Conservation (phyloP, 306 rosid genomes). For the Acmispon strigosus region DNA sequence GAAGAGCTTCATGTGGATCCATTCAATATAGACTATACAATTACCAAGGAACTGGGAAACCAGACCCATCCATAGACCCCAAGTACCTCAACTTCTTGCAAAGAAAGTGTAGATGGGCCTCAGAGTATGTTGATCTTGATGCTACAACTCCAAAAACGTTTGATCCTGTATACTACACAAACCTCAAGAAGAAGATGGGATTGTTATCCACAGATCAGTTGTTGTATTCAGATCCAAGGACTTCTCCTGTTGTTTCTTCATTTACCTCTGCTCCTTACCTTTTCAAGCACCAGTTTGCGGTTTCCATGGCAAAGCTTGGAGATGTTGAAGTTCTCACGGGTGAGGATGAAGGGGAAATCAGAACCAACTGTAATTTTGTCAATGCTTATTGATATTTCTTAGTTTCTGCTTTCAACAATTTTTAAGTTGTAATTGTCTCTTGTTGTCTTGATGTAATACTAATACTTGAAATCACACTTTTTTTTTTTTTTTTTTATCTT, state of each 20-base stretch:
- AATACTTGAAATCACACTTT: background rate
- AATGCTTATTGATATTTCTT: constrained; percentile 32
- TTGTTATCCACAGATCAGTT: constrained; percentile 51
- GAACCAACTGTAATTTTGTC: constrained; percentile 59
- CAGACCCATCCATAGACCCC: constrained; percentile 51
- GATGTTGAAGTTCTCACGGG: constrained; percentile 48
- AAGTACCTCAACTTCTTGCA: constrained; percentile 53
- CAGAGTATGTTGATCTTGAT: constrained; percentile 77
- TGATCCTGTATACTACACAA: constrained; percentile 41
- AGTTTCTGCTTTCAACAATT: background rate
- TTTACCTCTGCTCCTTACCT: constrained; percentile 25
- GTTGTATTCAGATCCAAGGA: constrained; percentile 53
- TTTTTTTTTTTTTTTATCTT: background rate
- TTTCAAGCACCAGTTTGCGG: constrained; percentile 49
- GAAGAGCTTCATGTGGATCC: constrained; percentile 59
- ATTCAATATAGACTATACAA: constrained; percentile 55
- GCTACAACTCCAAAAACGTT: constrained; percentile 51
- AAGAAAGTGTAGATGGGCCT: constrained; percentile 85
- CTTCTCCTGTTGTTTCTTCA: constrained; percentile 43
- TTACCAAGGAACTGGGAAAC: constrained; percentile 43
- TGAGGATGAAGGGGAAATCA: constrained; percentile 53
- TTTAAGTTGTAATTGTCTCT: background rate
- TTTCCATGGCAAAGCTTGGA: constrained; percentile 69
- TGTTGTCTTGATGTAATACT: background rate
- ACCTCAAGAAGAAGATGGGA: constrained; percentile 62